These are phyloP conservation scores for Stagonosporopsis cucurbitacearum DNA, from an alignment of 2,329 filamentous ascomycete species.

Conservation along the genomic window DNA sequence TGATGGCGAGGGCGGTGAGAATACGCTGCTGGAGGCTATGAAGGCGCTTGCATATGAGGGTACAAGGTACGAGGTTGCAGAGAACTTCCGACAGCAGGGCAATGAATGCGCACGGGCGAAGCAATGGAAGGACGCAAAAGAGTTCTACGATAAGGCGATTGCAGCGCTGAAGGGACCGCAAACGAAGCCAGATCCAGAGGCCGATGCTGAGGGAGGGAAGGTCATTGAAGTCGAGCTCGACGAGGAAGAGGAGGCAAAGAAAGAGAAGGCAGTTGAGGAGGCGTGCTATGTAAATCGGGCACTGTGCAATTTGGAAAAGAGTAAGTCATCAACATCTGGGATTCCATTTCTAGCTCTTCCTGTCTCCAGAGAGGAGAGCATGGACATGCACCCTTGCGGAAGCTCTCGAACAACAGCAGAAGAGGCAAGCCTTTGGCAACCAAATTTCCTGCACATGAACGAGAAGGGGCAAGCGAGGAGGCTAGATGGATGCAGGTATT, in stretches of 20 bases:
- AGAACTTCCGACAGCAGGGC: constrained; percentile 87
- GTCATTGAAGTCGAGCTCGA: constrained; percentile 59
- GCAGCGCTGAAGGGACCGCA: constrained; percentile 70
- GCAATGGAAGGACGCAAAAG: constrained; percentile 81
- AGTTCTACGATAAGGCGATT: constrained; percentile 91
- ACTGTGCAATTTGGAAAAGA: constrained; percentile 84
- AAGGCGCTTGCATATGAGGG: constrained; percentile 93
- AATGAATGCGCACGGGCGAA: constrained; percentile 83
- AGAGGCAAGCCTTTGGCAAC: background rate
- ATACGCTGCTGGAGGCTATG: constrained; percentile 83
- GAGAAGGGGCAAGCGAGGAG: constrained; percentile 1
- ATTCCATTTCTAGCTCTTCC: background rate
- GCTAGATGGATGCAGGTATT: constrained; percentile 6
- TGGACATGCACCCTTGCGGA: background rate
- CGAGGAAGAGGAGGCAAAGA: constrained; percentile 64
- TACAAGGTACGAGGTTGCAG: constrained; percentile 79
- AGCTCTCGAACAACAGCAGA: background rate
- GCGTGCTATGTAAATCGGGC: constrained; percentile 85
- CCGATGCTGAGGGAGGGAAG: constrained; percentile 46
- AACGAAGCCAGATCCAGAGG: constrained; percentile 48
- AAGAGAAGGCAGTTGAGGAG: constrained; percentile 72
- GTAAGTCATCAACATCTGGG: constrained; percentile 51
- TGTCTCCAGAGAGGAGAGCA: background rate
- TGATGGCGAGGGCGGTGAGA: constrained; percentile 70
- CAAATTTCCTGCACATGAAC: background rate